Evolutionary conservation across 2,329 filamentous ascomycete genomes (phyloP), one percentile per base, ranked within the genome.

Genomic region (Amesomyces nigricolor): DNA sequence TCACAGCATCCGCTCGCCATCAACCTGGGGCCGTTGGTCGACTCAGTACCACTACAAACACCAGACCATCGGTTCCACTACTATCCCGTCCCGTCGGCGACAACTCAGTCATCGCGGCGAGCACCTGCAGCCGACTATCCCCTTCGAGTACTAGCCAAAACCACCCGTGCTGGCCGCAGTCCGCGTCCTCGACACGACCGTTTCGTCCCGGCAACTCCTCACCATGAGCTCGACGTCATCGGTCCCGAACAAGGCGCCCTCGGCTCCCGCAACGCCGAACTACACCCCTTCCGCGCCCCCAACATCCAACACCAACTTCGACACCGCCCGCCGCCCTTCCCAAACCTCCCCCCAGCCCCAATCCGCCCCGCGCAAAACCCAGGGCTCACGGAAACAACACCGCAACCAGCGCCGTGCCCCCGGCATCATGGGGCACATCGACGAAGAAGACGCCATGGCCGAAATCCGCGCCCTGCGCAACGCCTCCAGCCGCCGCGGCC

Each of bases 371-470:
- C 82, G 91, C 64, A 95, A 89, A 71, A 83, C 79, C 51, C 92
- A 97, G 73, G 77, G 75, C 44, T 77, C 80, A 51, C 87, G 87
- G 71, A 91, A 86, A 69, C 90, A 94, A 71, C 90, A 96, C 74
- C 91, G 89, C 69, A 83, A 83, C 61, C 88, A 91, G 67, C 86
- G 86, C 66, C 85, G 86, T 67, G 88, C 90, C 47, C 49, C 46
- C 22, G 49, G 54, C 19, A 55, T 48, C 45, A 58, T 67, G 16
- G 68, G 66, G 39, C 68, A 71, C 39, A 66, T 72, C 47, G 75
- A 87, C 63, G 85, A 91, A 75, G 91, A 96, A 75, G 91, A 96
- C 81, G 83, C 83, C 65, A 86, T 95, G 81, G 90, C 85, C 62
- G 91, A 96, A 75, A 78, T 91, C 59, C 73, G 79, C 61, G 79